phyloP scores from a whole-genome alignment of 306 rosid genomes.

The Inga oerstediana region DNA sequence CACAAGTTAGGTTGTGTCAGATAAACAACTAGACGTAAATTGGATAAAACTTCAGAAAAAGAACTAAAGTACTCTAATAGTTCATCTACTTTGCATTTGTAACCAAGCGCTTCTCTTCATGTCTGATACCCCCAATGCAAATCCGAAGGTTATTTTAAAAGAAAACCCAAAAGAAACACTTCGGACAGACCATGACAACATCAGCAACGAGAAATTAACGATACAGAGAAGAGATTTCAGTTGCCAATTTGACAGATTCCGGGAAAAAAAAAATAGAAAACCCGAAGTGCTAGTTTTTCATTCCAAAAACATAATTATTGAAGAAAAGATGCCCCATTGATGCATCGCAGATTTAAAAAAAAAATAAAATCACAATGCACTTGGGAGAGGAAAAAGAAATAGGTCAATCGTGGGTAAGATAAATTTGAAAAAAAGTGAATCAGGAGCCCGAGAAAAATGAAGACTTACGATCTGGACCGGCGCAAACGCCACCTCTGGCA shows the following conservation, averaged over 20 bases:
- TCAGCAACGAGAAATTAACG: conserved; percentile 6
- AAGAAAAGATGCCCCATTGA: neutral
- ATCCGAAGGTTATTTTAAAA: neutral
- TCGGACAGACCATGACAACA: conserved; percentile 3
- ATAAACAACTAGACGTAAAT: neutral
- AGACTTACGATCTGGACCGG: conserved; percentile 95
- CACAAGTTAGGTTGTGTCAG: neutral
- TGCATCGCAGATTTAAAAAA: neutral
- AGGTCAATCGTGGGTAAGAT: neutral
- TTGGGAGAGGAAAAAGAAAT: neutral
- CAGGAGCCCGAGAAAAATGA: conserved; percentile 2
- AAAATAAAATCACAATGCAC: neutral
- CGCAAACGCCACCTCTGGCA: conserved; percentile 96
- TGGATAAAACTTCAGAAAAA: neutral
- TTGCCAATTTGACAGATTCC: neutral
- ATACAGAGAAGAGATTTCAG: neutral
- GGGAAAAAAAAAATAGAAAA: neutral
- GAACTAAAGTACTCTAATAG: neutral
- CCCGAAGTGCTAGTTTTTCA: neutral
- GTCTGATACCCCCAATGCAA: neutral
- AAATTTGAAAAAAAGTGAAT: too few relatives aligned
- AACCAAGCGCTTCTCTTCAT: neutral
- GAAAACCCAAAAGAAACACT: neutral
- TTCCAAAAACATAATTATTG: neutral
- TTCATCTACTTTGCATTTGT: neutral